Evolutionary conservation across 352 stramenopile species (phyloP).

Genomic region (Globisporangium canariense): DNA sequence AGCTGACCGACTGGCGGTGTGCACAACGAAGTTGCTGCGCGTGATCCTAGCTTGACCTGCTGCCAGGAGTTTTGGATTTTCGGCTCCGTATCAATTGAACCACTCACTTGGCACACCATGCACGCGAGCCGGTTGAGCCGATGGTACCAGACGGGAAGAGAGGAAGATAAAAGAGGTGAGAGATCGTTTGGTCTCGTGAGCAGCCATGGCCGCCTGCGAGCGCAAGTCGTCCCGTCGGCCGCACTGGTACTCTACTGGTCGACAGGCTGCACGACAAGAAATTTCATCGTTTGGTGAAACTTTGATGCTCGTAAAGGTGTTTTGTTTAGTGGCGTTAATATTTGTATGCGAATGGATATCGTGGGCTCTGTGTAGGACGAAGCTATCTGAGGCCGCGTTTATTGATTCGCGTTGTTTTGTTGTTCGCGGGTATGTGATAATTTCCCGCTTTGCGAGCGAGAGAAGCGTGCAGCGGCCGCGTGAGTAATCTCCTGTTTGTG

Average conservation of each 20-base stretch:
- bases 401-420: neutral
- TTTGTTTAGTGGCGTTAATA: neutral
- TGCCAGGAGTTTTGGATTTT: neutral
- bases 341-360: neutral
- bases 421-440: neutral
- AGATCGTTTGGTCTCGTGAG: too few species aligned
- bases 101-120: neutral
- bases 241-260: neutral
- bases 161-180: too few species aligned
- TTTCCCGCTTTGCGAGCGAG: neutral
- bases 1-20: neutral
- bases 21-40: neutral
- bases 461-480: neutral
- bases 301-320: neutral
- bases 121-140: constrained; percentile 2
- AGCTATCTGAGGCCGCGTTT: neutral
- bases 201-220: too few species aligned
- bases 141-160: neutral
- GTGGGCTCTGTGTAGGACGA: neutral
- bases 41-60: neutral
- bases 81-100: neutral
- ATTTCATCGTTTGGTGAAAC: neutral
- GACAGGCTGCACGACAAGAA: neutral
- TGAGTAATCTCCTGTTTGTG: constrained; percentile 2
- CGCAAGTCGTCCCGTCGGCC: neutral